Conservation (phyloP, 2,329 filamentous ascomycete genomes). For the Claviceps arundinis region DNA sequence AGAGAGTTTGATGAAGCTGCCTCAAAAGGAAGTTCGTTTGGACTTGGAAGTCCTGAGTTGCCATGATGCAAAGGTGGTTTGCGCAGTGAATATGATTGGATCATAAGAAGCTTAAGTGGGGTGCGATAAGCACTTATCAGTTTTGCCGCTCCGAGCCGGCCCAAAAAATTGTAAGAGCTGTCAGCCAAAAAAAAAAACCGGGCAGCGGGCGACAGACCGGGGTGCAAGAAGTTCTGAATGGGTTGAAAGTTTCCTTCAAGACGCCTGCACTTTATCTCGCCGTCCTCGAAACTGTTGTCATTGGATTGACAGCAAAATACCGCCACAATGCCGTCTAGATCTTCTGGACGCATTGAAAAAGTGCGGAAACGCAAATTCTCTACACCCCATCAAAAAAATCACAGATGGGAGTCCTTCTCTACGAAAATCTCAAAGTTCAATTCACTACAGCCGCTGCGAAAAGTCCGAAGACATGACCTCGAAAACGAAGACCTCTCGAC, state of each 20-base stretch:
- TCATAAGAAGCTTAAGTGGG: slow-evolving; percentile 3
- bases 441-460: slow-evolving; percentile 79
- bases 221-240: slow-evolving; percentile 8
- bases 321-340: slow-evolving; percentile 45
- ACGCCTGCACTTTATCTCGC: neutral
- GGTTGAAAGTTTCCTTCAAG: neutral
- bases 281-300: slow-evolving; percentile 4
- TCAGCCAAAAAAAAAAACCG: slow-evolving; percentile 12
- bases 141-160: slow-evolving; percentile 20
- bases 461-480: slow-evolving; percentile 72
- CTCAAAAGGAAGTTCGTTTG: neutral
- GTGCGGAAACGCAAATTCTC: slow-evolving; percentile 55
- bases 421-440: slow-evolving; percentile 82
- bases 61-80: slow-evolving; percentile 10
- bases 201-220: slow-evolving; percentile 8
- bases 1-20: neutral
- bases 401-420: slow-evolving; percentile 85
- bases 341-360: slow-evolving; percentile 55
- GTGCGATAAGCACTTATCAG: slow-evolving; percentile 18
- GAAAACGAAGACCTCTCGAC: slow-evolving; percentile 64
- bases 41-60: neutral
- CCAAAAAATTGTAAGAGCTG: slow-evolving; percentile 16
- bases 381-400: slow-evolving; percentile 66
- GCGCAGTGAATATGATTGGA: slow-evolving; percentile 22
- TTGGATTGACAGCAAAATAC: slow-evolving; percentile 5